Percentiles rank a stretch among this genome's conserved stretches.
These are phyloP conservation scores for Rhodotorula babjevae DNA, from an alignment of 768 basidiomycete genomes.

Conservation along the genomic window DNA sequence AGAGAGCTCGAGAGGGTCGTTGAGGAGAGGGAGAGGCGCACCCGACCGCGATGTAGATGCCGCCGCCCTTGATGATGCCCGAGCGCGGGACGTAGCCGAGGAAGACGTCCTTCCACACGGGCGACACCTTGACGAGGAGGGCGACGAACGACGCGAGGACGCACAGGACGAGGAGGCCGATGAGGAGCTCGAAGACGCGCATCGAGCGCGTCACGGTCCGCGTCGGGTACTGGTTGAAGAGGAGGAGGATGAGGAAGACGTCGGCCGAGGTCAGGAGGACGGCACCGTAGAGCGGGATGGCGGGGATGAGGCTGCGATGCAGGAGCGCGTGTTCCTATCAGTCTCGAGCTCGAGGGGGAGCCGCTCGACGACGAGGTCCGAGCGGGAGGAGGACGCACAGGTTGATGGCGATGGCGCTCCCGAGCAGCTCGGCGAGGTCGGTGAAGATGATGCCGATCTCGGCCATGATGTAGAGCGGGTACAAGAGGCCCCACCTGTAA, in stretches of 20 bases:
- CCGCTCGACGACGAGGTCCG: too few relatives aligned
- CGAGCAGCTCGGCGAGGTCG: slow-evolving; percentile 64
- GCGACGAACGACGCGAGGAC: slow-evolving; percentile 75
- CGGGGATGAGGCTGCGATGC: slow-evolving; percentile 55
- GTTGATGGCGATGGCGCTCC: slow-evolving; percentile 73
- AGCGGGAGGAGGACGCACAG: slow-evolving; percentile 49
- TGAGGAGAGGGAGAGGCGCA: slow-evolving; percentile 46
- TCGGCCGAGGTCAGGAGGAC: slow-evolving; percentile 66
- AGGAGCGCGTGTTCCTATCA: background rate
- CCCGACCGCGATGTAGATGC: slow-evolving; percentile 47
- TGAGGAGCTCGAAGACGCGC: slow-evolving; percentile 41
- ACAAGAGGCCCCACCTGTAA: slow-evolving; percentile 12
- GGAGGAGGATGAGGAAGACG: slow-evolving; percentile 61
- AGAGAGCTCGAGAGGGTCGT: slow-evolving; percentile 32
- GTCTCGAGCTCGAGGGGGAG: background rate
- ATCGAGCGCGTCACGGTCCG: slow-evolving; percentile 35
- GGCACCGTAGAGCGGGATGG: slow-evolving; percentile 64
- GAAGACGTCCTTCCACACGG: slow-evolving; percentile 71
- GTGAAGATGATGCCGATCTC: slow-evolving; percentile 45
- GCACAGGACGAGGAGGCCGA: slow-evolving; percentile 50
- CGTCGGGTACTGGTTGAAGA: slow-evolving; percentile 42
- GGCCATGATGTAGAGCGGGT: slow-evolving; percentile 41
- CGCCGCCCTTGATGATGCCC: slow-evolving; percentile 47
- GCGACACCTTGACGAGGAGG: slow-evolving; percentile 65
- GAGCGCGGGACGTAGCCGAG: slow-evolving; percentile 54